phyloP scores from a whole-genome alignment of 73 alveolate genomes.

The Paramecium pentaurelia region DNA sequence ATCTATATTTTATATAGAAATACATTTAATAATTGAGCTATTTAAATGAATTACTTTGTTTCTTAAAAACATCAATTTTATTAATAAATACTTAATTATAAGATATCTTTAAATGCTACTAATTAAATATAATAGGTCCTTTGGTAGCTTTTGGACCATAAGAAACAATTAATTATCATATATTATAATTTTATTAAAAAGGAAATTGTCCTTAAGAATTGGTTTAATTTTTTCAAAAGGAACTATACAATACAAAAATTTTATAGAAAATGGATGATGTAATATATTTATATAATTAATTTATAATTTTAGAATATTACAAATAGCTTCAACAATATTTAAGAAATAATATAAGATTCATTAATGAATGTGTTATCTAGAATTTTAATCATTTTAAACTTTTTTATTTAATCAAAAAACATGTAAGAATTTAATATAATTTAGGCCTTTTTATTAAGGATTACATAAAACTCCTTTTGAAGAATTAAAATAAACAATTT shows the following conservation, averaged over 20 bases:
- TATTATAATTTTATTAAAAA: background rate
- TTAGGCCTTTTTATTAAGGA: background rate
- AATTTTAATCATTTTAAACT: background rate
- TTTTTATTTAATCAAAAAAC: background rate
- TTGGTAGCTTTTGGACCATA: background rate
- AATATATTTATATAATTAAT: background rate
- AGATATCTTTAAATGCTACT: background rate
- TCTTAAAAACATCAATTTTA: background rate
- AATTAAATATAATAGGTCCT: conserved; percentile 13
- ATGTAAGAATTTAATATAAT: background rate
- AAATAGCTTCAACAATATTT: background rate
- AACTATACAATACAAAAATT: conserved; percentile 19
- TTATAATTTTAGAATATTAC: background rate
- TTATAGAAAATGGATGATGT: conserved; percentile 33
- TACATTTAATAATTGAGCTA: background rate
- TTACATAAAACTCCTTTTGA: background rate
- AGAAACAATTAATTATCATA: background rate
- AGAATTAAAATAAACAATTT: background rate
- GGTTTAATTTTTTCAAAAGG: background rate
- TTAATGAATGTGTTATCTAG: background rate
- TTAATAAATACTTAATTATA: background rate
- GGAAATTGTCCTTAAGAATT: background rate
- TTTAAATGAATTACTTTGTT: background rate
- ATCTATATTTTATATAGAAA: background rate
- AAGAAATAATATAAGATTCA: conserved; percentile 24